Evolutionary conservation across 2,329 filamentous ascomycete genomes (phyloP), one percentile per base, ranked within the genome.

Genomic region (Berkeleyomyces basicola): DNA sequence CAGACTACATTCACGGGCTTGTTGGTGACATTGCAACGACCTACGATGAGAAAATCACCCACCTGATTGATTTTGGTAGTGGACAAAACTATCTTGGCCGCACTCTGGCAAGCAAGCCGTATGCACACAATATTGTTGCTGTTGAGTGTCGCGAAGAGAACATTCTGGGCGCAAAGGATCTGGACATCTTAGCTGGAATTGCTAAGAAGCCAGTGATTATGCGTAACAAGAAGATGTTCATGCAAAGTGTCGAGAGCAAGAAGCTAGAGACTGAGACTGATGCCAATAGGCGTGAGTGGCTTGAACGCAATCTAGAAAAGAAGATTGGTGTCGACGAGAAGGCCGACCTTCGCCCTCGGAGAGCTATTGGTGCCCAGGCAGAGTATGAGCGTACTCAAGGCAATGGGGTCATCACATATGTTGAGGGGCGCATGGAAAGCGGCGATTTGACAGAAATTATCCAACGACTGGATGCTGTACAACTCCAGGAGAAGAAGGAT

Each of bases 21-120:
- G 78, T 81, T 0, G 73, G 74, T 61, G 78, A 81, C 37, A 79
- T 96, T 33, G 78, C 81, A 2, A 47, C 59, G 5, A 75, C 81
- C 1, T 79, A 85, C 49, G 75, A 77, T 0, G 73, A 77, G 58
- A 74, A 78, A 11, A 84, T 96, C 65, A 88, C 90, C 0, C 91
- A 97, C 74, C 84, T 96, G 64, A 86, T 97, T 58, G 93, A 99
- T 74, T 96, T 97, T 72, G 93, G 93, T 37, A 96, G 90, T 61
- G 93, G 93, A 0, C 92, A 97, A 72, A 97, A 96, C 70, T 99
- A 99, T 70, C 83, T 99, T 3, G 92, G 93, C 0, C 82, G 93
- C 55, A 87, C 89, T 0, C 77, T 99, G 64, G 92, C 92, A 11
- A 90, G 86, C 66, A 79, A 85, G 61, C 90, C 91, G 0, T 96